Evolutionary conservation across 2,329 filamentous ascomycete genomes (phyloP), one percentile per base, ranked within the genome.

Genomic region (Cladosporium oxysporum): DNA sequence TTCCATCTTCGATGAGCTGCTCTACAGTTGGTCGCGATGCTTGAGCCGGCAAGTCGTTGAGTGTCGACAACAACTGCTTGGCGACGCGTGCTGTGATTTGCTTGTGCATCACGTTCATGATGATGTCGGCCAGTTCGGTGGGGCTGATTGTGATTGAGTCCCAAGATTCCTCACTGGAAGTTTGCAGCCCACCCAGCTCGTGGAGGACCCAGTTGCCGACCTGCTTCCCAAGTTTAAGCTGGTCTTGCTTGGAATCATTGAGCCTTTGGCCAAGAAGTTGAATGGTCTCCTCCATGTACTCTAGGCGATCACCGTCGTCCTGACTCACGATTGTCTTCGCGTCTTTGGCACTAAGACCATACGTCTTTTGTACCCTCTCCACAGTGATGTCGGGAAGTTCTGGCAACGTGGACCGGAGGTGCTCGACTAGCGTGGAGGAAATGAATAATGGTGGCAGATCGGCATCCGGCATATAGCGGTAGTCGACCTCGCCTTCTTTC

Each of bases 381-480:
- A 85, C 82, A 5, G 73, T 75, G n/a, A 69, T 66, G 70, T 97
- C 93, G 0, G 93, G 92, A 11, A 91, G 81, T 26, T 86, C 82
- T 5, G 92, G 91, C 66, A 97, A 79, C 0, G 84, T 90, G 0
- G 78, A 71, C 23, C 78, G 80, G 16, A 98, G 82, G 69, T 89
- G 83, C 5, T 83, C 74, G 5, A 97, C 81, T 0, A 98, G 82
- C 66, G 91, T 88, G 67, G 80, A 75, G 8, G 88, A 88, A 67
- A 99, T 90, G 2, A 93, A 76, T 1, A 99, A 83, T 1, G 95
- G 92, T 0, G 87, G 85, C 16, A 99, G 83, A 75, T 99, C 95
- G 5, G 95, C 92, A 76, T 99, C 95, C 0, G 95, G 94, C 94
- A 99, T 98, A 76, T 99, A 99, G 50, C 95, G 86, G 78, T 99